These are phyloP conservation scores for Arthrobotrys musiformis DNA, from an alignment of 2,329 filamentous ascomycete genomes.

Conservation along the genomic window DNA sequence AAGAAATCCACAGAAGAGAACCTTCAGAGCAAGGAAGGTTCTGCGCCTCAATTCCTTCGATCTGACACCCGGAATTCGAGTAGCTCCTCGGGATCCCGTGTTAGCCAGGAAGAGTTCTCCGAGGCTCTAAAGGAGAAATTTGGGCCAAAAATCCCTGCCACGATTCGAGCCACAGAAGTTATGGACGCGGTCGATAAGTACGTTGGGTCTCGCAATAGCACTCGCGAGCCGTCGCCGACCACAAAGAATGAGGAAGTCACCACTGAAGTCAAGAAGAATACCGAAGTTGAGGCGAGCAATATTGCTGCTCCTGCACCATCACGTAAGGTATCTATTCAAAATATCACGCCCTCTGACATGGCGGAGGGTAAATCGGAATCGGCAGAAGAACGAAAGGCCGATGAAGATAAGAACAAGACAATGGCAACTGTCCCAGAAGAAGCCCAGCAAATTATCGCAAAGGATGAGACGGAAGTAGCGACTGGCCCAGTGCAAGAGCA, in stretches of 20 bases:
- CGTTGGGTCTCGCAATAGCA: slow-evolving; percentile 40
- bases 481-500: background rate
- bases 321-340: slow-evolving; percentile 33
- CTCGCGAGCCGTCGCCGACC: slow-evolving; percentile 31
- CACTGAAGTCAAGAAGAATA: background rate
- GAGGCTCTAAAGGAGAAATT: slow-evolving; percentile 47
- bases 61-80: slow-evolving; percentile 37
- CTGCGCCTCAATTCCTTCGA: background rate
- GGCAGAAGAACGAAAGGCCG: background rate
- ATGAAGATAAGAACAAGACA: background rate
- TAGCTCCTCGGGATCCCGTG: slow-evolving; percentile 43
- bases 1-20: background rate
- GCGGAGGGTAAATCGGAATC: background rate
- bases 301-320: slow-evolving; percentile 53
- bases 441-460: background rate
- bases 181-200: slow-evolving; percentile 47
- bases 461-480: background rate
- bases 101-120: slow-evolving; percentile 49
- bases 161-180: slow-evolving; percentile 36
- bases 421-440: background rate
- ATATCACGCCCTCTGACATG: slow-evolving; percentile 4
- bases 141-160: slow-evolving; percentile 40
- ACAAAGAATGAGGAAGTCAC: background rate
- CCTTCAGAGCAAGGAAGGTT: background rate
- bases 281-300: slow-evolving; percentile 12